phyloP scores from a whole-genome alignment of 208 protist genomes.

The Crithidia mellificae region DNA sequence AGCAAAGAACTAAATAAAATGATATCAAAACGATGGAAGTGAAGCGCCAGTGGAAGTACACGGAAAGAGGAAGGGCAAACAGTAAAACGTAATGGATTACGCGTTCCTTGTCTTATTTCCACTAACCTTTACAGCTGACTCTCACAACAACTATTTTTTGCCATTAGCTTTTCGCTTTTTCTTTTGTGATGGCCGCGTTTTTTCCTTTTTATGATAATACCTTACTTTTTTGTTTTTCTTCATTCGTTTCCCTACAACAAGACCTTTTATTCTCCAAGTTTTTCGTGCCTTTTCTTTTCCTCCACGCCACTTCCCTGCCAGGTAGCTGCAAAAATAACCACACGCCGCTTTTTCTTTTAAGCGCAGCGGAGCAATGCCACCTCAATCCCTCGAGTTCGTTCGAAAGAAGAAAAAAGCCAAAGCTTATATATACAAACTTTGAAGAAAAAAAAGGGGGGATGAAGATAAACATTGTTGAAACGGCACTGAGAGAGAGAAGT shows the following conservation, averaged over 20 bases:
- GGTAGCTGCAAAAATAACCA: no score
- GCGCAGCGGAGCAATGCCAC: no score
- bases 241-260: slow-evolving; percentile 24
- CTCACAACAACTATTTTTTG: not conserved
- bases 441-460: slow-evolving; percentile 11
- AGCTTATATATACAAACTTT: not conserved
- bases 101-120: not conserved
- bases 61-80: slow-evolving; percentile 6
- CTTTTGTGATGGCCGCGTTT: slow-evolving; percentile 26
- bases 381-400: no score
- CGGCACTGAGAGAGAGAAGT: no score
- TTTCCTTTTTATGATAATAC: slow-evolving; percentile 1
- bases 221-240: slow-evolving; percentile 20
- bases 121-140: not conserved
- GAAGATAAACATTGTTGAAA: no score
- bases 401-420: not conserved
- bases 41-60: slow-evolving; percentile 6
- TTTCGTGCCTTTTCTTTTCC: not conserved
- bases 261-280: slow-evolving; percentile 24
- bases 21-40: slow-evolving; percentile 12
- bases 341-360: no score
- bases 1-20: slow-evolving; percentile 11
- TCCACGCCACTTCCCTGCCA: not conserved
- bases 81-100: slow-evolving; percentile 1
- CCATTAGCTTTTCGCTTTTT: not conserved